A percentile compares a stretch with the other conserved stretches of the same genome.
These are phyloP conservation scores for Strobilomyces dryophilus DNA, from an alignment of 768 basidiomycete genomes.

Conservation along the genomic window DNA sequence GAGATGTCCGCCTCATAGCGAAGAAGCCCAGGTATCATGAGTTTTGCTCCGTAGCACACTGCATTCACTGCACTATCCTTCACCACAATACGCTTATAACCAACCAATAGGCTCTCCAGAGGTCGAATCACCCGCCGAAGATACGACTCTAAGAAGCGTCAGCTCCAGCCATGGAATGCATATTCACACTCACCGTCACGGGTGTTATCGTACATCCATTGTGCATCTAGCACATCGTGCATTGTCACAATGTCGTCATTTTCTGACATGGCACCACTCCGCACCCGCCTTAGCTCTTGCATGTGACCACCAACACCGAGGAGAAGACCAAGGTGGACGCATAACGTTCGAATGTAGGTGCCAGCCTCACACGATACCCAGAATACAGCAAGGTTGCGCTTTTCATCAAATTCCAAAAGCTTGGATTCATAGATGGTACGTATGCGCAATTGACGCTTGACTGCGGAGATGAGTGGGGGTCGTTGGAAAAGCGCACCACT, in stretches of 20 bases:
- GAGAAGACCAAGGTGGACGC: constrained; percentile 92
- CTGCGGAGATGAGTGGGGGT: constrained; percentile 97
- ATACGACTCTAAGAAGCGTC: constrained; percentile 71
- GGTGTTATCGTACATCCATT: constrained; percentile 97
- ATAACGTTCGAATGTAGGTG: constrained; percentile 93
- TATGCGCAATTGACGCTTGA: constrained; percentile 96
- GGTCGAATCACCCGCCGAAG: constrained; percentile 93
- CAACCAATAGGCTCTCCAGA: constrained; percentile 87
- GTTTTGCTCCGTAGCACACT: constrained; percentile 98
- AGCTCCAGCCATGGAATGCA: constrained; percentile 8
- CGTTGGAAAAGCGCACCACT: constrained; percentile 99
- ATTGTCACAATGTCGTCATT: constrained; percentile 98
- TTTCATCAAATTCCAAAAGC: constrained; percentile 94
- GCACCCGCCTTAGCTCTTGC: constrained; percentile 94
- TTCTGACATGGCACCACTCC: constrained; percentile 95
- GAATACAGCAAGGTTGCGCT: constrained; percentile 94
- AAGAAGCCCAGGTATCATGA: constrained; percentile 98
- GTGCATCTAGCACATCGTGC: constrained; percentile 99
- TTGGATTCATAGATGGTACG: constrained; percentile 97
- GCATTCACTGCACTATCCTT: constrained; percentile 99
- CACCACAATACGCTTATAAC: constrained; percentile 98
- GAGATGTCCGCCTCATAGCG: constrained; percentile 96
- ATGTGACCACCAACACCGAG: constrained; percentile 99
- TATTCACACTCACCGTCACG: constrained; percentile 67
- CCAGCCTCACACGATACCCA: constrained; percentile 99